A percentile compares a stretch with the other conserved stretches of the same genome.
Evolutionary conservation across 345 rosid species (phyloP).

Genomic region (Mercurialis annua): DNA sequence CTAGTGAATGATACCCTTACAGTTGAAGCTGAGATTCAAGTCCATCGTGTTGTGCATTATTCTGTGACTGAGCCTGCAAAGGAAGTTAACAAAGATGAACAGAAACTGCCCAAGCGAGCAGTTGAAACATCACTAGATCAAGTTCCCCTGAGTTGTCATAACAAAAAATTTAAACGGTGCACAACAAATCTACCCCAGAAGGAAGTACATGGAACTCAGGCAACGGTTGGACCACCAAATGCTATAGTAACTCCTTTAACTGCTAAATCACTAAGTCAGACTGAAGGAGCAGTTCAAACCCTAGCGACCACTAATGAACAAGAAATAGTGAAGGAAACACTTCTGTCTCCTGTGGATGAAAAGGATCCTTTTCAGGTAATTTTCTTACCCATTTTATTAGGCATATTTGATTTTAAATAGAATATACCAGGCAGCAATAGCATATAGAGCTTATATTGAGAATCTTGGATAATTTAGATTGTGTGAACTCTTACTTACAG

Average conservation of each 20-base stretch:
- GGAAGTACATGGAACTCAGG: not conserved
- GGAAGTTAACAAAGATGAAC: not conserved
- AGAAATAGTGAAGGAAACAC: not conserved
- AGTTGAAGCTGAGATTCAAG: conserved; percentile 3
- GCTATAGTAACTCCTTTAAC: not conserved
- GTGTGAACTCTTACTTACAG: no score
- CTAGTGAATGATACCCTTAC: no score
- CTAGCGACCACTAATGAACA: not conserved
- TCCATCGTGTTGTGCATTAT: not conserved
- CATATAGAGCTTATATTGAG: no score
- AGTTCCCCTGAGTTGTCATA: no score
- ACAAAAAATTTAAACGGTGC: no score
- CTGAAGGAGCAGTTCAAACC: not conserved
- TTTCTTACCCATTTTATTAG: not conserved
- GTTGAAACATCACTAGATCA: not conserved
- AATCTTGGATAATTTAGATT: no score
- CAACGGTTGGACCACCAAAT: not conserved
- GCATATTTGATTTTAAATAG: no score
- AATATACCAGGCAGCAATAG: no score
- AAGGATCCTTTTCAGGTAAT: not conserved
- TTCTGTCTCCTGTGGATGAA: not conserved
- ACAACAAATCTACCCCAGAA: not conserved
- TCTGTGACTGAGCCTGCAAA: not conserved
- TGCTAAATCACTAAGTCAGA: not conserved
- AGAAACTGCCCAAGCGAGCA: no score